These are phyloP conservation scores for Trichosporon sp. DNA, from an alignment of 1,284 basidiomycete genomes.

Conservation along the genomic window DNA sequence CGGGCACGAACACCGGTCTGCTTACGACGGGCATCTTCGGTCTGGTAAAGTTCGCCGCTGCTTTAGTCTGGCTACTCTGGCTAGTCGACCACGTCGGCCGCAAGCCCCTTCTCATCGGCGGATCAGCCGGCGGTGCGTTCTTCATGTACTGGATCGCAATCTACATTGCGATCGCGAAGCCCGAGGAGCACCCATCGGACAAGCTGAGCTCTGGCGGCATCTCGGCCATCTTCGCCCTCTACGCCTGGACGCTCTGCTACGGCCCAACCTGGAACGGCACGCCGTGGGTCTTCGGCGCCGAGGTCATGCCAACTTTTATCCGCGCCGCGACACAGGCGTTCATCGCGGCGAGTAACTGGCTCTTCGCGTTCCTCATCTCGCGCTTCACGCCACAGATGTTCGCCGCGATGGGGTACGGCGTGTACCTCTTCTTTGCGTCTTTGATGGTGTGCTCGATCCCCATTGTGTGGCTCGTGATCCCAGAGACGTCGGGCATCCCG, in stretches of 20 bases:
- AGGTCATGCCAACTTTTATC: slow-evolving; percentile 42
- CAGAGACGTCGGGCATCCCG: slow-evolving; percentile 14
- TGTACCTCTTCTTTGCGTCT: slow-evolving; percentile 44
- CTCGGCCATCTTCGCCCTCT: slow-evolving; percentile 39
- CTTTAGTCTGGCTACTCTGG: slow-evolving; percentile 28
- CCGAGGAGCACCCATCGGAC: slow-evolving; percentile 15
- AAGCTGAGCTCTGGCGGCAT: slow-evolving; percentile 30
- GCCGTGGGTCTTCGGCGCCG: slow-evolving; percentile 44
- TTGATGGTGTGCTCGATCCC: slow-evolving; percentile 36
- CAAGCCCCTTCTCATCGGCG: slow-evolving; percentile 22
- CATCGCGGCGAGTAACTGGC: slow-evolving; percentile 45
- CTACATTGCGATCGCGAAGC: slow-evolving; percentile 32
- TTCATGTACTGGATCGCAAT: slow-evolving; percentile 30
- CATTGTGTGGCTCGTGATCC: slow-evolving; percentile 23
- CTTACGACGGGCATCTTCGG: slow-evolving; percentile 49
- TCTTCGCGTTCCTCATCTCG: slow-evolving; percentile 35
- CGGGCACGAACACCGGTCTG: slow-evolving; percentile 27
- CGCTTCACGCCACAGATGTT: slow-evolving; percentile 36
- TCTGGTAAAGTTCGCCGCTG: slow-evolving; percentile 38
- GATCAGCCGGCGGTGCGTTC: slow-evolving; percentile 17
- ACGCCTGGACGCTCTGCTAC: slow-evolving; percentile 42
- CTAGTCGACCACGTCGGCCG: slow-evolving; percentile 40
- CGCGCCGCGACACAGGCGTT: slow-evolving; percentile 40
- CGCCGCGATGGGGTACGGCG: slow-evolving; percentile 31
- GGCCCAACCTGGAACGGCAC: slow-evolving; percentile 34